phyloP scores from a whole-genome alignment of 2,329 filamentous ascomycete genomes.

The Aspergillus spinulosporus region DNA sequence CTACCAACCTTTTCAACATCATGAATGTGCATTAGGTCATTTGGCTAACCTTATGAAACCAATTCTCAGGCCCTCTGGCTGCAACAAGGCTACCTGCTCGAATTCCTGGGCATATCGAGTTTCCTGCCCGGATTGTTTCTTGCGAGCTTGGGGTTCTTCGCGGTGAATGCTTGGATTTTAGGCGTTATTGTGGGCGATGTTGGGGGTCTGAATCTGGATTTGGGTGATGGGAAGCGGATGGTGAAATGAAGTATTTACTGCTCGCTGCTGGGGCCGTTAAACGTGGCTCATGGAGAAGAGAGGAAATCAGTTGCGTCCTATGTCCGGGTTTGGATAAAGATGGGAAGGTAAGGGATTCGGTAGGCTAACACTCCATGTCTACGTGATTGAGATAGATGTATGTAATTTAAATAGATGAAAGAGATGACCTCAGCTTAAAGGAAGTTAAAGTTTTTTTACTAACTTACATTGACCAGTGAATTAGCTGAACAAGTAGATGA shows the following conservation, averaged over 20 bases:
- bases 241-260: background rate
- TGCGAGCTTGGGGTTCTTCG: slow-evolving; percentile 75
- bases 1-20: background rate
- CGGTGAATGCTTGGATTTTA: slow-evolving; percentile 83
- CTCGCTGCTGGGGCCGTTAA: no score
- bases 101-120: slow-evolving; percentile 77
- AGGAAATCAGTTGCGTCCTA: no score
- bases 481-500: background rate
- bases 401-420: no score
- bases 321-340: no score
- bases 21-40: no score
- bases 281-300: no score
- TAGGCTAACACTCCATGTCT: no score
- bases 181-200: slow-evolving; percentile 74
- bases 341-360: no score
- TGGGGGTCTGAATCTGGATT: slow-evolving; percentile 25
- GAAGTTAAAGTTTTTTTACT: background rate
- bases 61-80: slow-evolving; percentile 63
- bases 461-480: background rate
- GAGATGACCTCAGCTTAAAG: background rate
- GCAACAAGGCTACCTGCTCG: slow-evolving; percentile 71
- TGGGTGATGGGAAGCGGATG: background rate
- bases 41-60: background rate
- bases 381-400: no score
- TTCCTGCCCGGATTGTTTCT: slow-evolving; percentile 84